Evolutionary conservation across 208 protist species (phyloP), one percentile per base, ranked within the genome.

Genomic region (Crithidia brevicula): DNA sequence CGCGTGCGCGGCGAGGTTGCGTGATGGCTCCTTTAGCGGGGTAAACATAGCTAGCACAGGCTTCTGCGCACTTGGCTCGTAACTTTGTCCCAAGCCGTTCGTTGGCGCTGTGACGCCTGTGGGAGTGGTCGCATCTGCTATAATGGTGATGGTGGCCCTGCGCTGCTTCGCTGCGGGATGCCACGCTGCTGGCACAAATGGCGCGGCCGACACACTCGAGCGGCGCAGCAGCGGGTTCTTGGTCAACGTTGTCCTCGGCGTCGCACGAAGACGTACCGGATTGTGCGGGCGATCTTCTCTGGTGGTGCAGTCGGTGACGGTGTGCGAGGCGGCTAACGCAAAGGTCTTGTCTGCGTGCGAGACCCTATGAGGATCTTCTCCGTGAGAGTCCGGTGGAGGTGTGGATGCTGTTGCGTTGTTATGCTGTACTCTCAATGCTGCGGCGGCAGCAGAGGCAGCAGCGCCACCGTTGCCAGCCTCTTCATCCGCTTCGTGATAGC

Each of bases 171-270:
- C 53, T 3, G 53, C 4, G 15, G 53, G 34, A 23, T 22, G 53
- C 53, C 53, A 46, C 13, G 16, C 22, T 31, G 31, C 34, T 10
- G 33, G 34, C 20, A 43, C 53, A 4, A 46, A 43, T 2, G 53
- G 53, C 11, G 53, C 15, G 1, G 53, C 53, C 7, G 53, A 59
- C 8, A 46, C 34, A 23, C 53, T 59, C 0, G 53, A 23, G 9
- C 53, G 53, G 4, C 53, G 53, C 53, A 59, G 53, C 53, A 46
- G 7, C 34, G 22, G 53, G 23, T 46, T 30, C 2, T 46, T 46
- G 3, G 31, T 25, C 0, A 8, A 11, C 31, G 4, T 59, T 13
- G 53, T 18, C 53, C 11, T 46, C 3, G 27, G 31, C 8, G 42
- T 36, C 22, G 36, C 31, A 0, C 8, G n/a, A 22, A 46, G 9